These are phyloP conservation scores for Clohesyomyces aquaticus DNA, from an alignment of 495 filamentous ascomycete genomes.

Conservation along the genomic window DNA sequence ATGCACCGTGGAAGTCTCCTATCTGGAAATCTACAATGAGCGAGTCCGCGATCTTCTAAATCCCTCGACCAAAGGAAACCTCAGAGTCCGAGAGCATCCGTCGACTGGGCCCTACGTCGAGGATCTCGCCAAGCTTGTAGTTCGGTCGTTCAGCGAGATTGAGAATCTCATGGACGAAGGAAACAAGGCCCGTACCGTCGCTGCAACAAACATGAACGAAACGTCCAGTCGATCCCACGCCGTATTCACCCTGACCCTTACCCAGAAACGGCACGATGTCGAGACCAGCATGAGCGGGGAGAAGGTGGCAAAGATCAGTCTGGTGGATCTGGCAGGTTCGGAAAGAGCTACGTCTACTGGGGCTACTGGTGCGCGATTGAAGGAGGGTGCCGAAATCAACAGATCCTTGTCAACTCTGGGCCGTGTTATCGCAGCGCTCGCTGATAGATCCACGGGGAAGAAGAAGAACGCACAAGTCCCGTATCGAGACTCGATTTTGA, in stretches of 20 bases:
- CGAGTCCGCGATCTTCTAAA: conserved; percentile 95
- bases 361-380: conserved; percentile 91
- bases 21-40: conserved; percentile 99
- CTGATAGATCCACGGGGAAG: conserved; percentile 83
- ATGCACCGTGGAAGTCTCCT: conserved; percentile 97
- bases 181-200: conserved; percentile 97
- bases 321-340: conserved; percentile 97
- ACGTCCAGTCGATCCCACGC: conserved; percentile 97
- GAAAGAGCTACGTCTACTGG: conserved; percentile 96
- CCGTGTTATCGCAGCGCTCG: conserved; percentile 95
- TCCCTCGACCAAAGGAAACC: conserved; percentile 92
- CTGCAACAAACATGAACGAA: conserved; percentile 99
- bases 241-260: conserved; percentile 94
- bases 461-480: conserved; percentile 84
- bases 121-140: conserved; percentile 95
- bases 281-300: conserved; percentile 97
- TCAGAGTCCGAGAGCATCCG: conserved; percentile 96
- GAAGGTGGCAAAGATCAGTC: conserved; percentile 95
- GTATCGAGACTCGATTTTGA: conserved; percentile 95
- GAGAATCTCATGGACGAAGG: conserved; percentile 99
- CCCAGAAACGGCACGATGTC: conserved; percentile 88
- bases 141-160: conserved; percentile 94
- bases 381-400: conserved; percentile 99
- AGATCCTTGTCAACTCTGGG: conserved; percentile 93
- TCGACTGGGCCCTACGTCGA: conserved; percentile 98